Conservation (phyloP, 2,329 filamentous ascomycete genomes). For the Alternaria sp. region DNA sequence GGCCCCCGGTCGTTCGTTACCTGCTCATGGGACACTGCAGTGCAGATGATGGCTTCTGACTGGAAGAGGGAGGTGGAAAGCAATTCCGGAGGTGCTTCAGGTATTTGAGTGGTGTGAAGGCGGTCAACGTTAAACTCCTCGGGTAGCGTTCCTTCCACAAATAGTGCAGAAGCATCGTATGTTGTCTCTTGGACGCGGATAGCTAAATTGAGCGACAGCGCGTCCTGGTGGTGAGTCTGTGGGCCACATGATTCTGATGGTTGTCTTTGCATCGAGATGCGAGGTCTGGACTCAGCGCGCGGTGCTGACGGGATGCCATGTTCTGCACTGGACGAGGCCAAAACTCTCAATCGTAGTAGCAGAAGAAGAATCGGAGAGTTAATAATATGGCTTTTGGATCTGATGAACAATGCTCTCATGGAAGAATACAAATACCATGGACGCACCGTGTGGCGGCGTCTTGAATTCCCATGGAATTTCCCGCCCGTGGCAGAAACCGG, state of each 20-base stretch:
- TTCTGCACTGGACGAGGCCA: background rate
- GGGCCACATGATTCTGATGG: conserved; percentile 1
- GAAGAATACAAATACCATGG: conserved; percentile 2
- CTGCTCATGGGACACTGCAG: conserved; percentile 2
- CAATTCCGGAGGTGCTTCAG: background rate
- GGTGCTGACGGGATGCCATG: background rate
- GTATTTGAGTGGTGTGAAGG: conserved; percentile 3
- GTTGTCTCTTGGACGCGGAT: background rate
- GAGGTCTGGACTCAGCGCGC: background rate
- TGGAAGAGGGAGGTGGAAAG: conserved; percentile 7
- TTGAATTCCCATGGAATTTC: conserved; percentile 1
- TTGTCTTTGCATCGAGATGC: background rate
- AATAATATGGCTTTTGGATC: background rate
- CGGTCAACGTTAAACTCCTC: background rate
- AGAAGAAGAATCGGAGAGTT: background rate
- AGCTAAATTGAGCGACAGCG: conserved; percentile 6
- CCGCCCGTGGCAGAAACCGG: conserved; percentile 7
- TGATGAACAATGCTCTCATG: background rate
- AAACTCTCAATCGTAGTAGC: background rate
- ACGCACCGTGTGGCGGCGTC: background rate
- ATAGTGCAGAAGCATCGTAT: background rate
- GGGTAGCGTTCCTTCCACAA: background rate
- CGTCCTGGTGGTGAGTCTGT: background rate
- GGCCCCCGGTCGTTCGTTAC: conserved; percentile 4
- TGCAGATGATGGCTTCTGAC: conserved; percentile 7